Evolutionary conservation across 2,329 filamentous ascomycete genomes (phyloP), one percentile per base, ranked within the genome.

Genomic region (Arachnomyces sp.): DNA sequence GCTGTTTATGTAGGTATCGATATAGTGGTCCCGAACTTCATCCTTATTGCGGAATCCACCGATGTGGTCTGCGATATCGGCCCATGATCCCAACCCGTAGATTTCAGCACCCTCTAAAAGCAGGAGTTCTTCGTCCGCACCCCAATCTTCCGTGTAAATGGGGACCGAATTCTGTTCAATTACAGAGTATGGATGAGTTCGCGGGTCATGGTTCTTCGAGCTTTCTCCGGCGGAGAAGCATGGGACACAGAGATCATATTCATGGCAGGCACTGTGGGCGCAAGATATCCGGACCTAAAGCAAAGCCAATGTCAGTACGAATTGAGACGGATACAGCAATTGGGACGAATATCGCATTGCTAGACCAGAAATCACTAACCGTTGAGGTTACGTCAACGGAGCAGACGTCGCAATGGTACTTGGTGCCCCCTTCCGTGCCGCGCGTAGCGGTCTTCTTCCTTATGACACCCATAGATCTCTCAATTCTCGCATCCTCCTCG

Each of bases 111-210:
- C 92, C 66, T 98, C 92, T 1, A 98, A 67, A 39, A 98, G 69
- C 4, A 96, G 69, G n/a, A 96, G 67, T 63, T 98, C 92, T 61
- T 98, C 92, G 59, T 98, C 92, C 16, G 92, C 92, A 38, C 92
- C 92, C 92, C 92, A 98, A 57, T 95, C 89, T 43, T 79, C 77
- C 50, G 89, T 83, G 56, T 94, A 98, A 43, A 98, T 96, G 1
- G 92, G 92, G 36, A 98, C 94, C 0, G 90, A 95, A 59, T 98
- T 95, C 56, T 96, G 92, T 62, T 98, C 92, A 50, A 98, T 95
- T 28, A 98, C 92, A 47, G 86, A 84, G 62, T 82, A 98, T 11
- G 86, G 73, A 65, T 98, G 92, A 9, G 84, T 85, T 4, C 80
- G 75, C 6, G 92, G 90, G 50, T 93, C 82, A 62, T 98, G 92